Conservation (phyloP, 2,329 filamentous ascomycete species). For the Atkinsonella texensis region DNA sequence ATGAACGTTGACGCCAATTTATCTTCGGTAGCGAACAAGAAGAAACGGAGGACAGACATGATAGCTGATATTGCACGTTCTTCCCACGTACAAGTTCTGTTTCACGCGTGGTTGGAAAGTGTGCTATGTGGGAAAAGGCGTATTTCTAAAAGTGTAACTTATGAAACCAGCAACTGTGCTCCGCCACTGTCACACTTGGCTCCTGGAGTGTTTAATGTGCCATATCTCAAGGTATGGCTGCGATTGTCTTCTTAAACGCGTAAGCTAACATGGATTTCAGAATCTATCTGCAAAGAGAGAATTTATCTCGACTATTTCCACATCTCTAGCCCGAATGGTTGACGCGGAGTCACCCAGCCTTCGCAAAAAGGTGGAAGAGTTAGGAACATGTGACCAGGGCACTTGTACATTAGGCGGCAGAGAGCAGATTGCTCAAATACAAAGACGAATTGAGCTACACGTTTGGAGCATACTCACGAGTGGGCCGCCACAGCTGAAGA, state of each 20-base stretch:
- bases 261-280: conserved; percentile 11
- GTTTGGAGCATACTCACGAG: conserved; percentile 16
- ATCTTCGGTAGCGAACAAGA: not conserved
- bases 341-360: conserved; percentile 23
- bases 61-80: not conserved
- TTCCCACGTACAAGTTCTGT: not conserved
- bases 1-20: not conserved
- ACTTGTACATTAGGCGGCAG: too few species aligned
- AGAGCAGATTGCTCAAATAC: not conserved
- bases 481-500: not conserved
- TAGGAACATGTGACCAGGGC: not conserved
- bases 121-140: conserved; percentile 15
- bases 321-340: conserved; percentile 20
- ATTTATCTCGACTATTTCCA: conserved; percentile 17
- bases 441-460: conserved; percentile 10
- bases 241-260: not conserved
- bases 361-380: conserved; percentile 16
- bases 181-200: conserved; percentile 17
- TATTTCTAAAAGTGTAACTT: conserved; percentile 12
- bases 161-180: conserved; percentile 8
- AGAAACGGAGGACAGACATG: not conserved
- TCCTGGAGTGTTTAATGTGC: conserved; percentile 25
- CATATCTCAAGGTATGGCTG: conserved; percentile 21
- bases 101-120: conserved; percentile 12
- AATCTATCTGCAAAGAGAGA: conserved; percentile 14